Base-by-base conservation (phyloP, 805 yeast species). In the Yamadazyma ubonensis region DNA sequence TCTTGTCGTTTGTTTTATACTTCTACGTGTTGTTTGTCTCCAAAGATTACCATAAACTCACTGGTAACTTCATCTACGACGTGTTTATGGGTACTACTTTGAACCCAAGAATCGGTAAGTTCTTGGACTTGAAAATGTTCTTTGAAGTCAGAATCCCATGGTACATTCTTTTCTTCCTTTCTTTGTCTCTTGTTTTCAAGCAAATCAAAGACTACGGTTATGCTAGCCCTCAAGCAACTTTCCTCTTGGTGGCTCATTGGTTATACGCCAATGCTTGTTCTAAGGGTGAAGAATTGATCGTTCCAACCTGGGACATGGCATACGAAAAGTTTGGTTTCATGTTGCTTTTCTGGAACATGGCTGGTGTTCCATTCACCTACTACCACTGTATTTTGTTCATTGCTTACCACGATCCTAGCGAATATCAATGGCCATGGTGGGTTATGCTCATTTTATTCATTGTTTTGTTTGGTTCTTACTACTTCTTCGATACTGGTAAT, bases 221-320 rank as follows among this genome's bases (percentile, higher is more conserved):
- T 48, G 83, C 85, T 15, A 65, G 90, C 5, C 79, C 89, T 28
- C 96, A 88, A 65, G 81, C 87, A 32, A 70, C 72, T 33, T 79
- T 84, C 48, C 71, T 89, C 28, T 64, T 86, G 50, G 67, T 84
- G 44, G 97, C 96, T 10, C 95, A 91, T 62, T 93, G 95, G 86
- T 70, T 89, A 35, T 93, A 93, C 58, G 96, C 96, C 45, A 91
- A 93, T 58, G 96, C 97, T 2, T 91, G 98, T 65, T 83, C 96
- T 42, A 93, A 93, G 67, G 99, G 98, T 53, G 99, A 93, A 67
- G 98, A 93, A 62, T 72, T 91, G 54, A 93, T 93, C 60, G 96
- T 90, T 47, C 96, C 98, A 53, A 86, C 96, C 14, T 93, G 99
- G 98, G 99, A 93, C 64, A 91, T 93, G 97, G 96, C 96, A 22